phyloP scores from a whole-genome alignment of 176 grass and related monocot species.

The Rhynchospora tenuis region DNA sequence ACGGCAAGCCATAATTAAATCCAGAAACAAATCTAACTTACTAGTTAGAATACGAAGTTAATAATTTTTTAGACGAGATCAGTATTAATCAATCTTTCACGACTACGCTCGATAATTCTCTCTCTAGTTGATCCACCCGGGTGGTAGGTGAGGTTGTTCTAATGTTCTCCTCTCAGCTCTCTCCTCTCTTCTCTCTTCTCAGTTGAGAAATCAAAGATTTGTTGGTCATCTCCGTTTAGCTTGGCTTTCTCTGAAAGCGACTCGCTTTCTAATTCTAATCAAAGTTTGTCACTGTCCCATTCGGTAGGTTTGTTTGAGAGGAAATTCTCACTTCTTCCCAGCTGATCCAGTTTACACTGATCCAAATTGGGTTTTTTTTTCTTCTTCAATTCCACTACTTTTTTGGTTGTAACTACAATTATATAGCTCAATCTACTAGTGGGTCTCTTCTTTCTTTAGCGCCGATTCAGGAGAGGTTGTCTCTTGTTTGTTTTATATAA shows the following conservation, averaged over 20 bases:
- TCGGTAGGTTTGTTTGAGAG: constrained; percentile 1
- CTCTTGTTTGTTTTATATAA: background rate
- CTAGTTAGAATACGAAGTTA: too few relatives aligned
- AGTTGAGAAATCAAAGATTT: background rate
- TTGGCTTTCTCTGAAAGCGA: background rate
- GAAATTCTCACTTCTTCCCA: background rate
- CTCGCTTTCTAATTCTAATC: background rate
- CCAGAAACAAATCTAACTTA: too few relatives aligned
- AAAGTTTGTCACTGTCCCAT: background rate
- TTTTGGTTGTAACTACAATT: background rate
- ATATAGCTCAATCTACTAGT: background rate
- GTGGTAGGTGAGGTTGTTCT: background rate
- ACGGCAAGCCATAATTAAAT: too few relatives aligned
- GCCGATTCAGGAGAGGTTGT: background rate
- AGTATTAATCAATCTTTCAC: background rate
- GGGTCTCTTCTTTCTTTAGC: background rate
- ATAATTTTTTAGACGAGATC: too few relatives aligned
- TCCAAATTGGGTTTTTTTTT: background rate
- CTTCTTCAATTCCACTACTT: background rate
- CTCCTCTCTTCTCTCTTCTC: background rate
- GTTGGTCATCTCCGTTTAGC: background rate
- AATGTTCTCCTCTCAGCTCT: background rate
- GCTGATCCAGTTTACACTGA: background rate
- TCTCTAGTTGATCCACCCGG: background rate
- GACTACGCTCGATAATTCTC: background rate